Percentiles rank a stretch among this genome's conserved stretches.
Conservation (phyloP, 768 basidiomycete genomes). For the Daedalea quercina region DNA sequence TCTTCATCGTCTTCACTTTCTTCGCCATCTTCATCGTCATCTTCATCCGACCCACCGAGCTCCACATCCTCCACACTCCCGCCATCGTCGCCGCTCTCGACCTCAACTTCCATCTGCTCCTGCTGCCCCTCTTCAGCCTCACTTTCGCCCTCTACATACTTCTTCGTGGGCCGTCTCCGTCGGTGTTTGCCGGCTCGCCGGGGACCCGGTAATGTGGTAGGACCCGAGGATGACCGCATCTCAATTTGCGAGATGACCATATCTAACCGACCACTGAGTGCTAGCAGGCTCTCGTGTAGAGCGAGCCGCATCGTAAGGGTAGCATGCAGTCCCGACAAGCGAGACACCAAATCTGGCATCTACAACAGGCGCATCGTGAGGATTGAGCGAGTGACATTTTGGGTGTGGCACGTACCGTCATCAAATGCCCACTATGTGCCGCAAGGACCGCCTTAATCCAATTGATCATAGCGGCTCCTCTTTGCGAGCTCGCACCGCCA, state of each 20-base stretch:
- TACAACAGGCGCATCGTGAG: conserved; percentile 23
- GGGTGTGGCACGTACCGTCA: conserved; percentile 63
- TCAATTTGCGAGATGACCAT: conserved; percentile 93
- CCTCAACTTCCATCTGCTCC: conserved; percentile 46
- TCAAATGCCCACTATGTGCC: conserved; percentile 84
- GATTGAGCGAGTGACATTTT: background rate
- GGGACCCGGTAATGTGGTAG: conserved; percentile 42
- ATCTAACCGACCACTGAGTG: conserved; percentile 85
- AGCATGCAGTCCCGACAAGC: conserved; percentile 79
- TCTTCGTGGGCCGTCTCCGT: conserved; percentile 27
- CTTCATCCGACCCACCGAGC: conserved; percentile 57
- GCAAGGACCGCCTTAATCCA: conserved; percentile 83
- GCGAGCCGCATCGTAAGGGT: conserved; percentile 74
- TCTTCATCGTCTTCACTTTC: conserved; percentile 36
- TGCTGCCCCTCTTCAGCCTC: conserved; percentile 57
- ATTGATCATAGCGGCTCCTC: conserved; percentile 58
- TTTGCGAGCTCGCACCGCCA: conserved; percentile 73
- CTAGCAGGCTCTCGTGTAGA: conserved; percentile 78
- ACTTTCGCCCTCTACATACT: conserved; percentile 79
- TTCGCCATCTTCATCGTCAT: conserved; percentile 40
- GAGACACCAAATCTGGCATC: conserved; percentile 90
- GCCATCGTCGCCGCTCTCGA: conserved; percentile 58
- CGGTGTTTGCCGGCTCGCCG: conserved; percentile 30
- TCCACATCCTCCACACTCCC: conserved; percentile 79
- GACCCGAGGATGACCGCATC: conserved; percentile 70